Base-by-base conservation (phyloP, 2,329 filamentous ascomycete species). In the Venturia oleaginea region DNA sequence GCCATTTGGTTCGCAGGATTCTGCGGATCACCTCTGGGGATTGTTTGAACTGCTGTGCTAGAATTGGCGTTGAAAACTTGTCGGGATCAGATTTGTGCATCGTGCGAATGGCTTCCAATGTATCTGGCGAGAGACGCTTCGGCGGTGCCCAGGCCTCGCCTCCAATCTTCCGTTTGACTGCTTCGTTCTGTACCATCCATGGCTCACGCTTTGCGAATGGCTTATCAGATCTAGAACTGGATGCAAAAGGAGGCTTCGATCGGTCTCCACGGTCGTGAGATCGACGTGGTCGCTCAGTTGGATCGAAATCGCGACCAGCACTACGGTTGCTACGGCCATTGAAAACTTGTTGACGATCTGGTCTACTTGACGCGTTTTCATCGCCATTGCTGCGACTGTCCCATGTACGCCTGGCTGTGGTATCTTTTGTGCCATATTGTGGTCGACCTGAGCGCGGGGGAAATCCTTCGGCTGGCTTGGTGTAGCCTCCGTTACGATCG, bases 61-160 rank as follows among this genome's bases (percentile, higher is more conserved):
- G 84, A 40, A 85, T 82, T 19, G 82, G 76, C 0, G 89, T 95
- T 4, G 88, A 89, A 77, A 92, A 97, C 65, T 83, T 81, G 2
- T 88, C 82, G 0, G 93, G 91, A 67, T 91, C 88, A 69, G 91
- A 86, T 32, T 83, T 79, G 74, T 97, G 86, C 40, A 99, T 80
- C 24, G 90, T 87, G 51, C 92, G 86, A 69, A 99, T 96, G 51
- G 92, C 92, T n/a, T 90, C 87, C 38, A 97, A 80, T 0, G 92
- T 91, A 75, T 97, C 93, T 0, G 94, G 94, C 0, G 94, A 97
- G 11, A 99, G 82, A 65, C 87, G 87, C 76, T 96, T 97, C 60
- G 84, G 83, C 37, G 94, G 93, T 34, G 83, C 82, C 92, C 93
- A 99, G 11, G 87, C 78, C 46, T 77, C 86, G 8, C 87, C 84